Base-by-base conservation (phyloP, 495 filamentous ascomycete species). In the Cetradonia linearis region DNA sequence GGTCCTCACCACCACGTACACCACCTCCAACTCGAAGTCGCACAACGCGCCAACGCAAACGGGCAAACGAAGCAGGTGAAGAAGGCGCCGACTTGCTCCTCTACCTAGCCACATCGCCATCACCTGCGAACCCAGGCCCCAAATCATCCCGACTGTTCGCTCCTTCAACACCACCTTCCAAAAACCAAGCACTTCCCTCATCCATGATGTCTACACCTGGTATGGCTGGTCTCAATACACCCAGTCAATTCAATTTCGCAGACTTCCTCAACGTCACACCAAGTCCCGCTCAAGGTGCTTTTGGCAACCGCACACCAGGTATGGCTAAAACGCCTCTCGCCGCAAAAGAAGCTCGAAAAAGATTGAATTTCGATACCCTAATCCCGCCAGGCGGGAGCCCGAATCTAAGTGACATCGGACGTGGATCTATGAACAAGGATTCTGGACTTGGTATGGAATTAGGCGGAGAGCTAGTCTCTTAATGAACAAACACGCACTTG, bases 201-300 rank as follows among this genome's bases (percentile, higher is more conserved):
- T 95, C 91, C 20, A 87, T 89, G 78, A 89, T 91, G 86, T 86
- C 87, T n/a, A 93, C 89, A 8, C 86, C 89, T 6, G 86, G 86
- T 47, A 25, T 66, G 44, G 69, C 72, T 11, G 80, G 78, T 53
- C 76, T 83, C 47, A 78, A 78, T 46, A 84, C 81, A 4, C 81
- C 81, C 2, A 76, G 76, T 31, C 81, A 83, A 61, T 95, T 96
- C 74, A 93, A 96, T 74, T 96, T 96, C 73, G 84, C 90, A 9
- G 94, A 97, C 69, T 99, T 95, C 69, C 86, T 97, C 61, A 95
- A 99, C 69, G 88, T 96, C 71, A 68, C 93, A 16, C 93, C 94
- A 6, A 93, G 88, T 65, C 94, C 93, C 3, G 93, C 91, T 13
- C 93, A 96, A 71, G 88, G 83, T 60, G 78, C 83, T 5, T 96